Evolutionary conservation across 2,329 filamentous ascomycete species (phyloP), one percentile per base, ranked within the genome.

Genomic region (Phialemonium atrogriseum): DNA sequence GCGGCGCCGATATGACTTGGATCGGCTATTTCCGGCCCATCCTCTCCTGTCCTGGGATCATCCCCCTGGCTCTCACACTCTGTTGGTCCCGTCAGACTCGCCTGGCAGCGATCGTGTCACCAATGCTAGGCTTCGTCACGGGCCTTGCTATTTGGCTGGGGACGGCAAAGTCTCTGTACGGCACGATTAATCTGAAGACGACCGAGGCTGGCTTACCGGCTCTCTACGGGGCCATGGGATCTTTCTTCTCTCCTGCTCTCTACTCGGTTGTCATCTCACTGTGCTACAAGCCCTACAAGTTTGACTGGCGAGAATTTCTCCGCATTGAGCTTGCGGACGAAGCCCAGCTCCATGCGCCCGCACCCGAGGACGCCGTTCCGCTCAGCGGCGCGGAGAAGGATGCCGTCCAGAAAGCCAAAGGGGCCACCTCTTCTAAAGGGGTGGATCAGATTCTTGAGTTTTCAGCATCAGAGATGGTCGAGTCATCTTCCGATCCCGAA

Each of bases 1-100:
- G 58, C 14, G 63, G 64, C 3, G 64, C 62, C 1, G 62, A 63
- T 20, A 66, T 65, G 49, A 68, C 59, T 23, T 69, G 64, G 47
- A 40, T 49, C 15, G 38, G 40, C n/a, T 53, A 54, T 36, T 43
- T 51, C 32, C 37, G 42, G 7, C 44, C 42, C 2, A 43, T 51
- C 2, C 29, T 54, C 4, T 39, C 38, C 11, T 50, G 48, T 10
- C 48, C 50, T 1, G 45, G 62, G 0, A 66, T 67, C 24, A 51
- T 67, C 4, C 66, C 66, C 0, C 46, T 65, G 4, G 56, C 58
- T 2, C 43, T 67, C 5, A 59, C 62, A 0, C 44, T 68, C 1
- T 48, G 59, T 16, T 68, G 63, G 64, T 56, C 55, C 2, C 45
- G 60, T 1, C 65, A 68, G 45, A 64, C 62, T 0, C 55, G 54